These are phyloP conservation scores for Juglanconis sp. DNA, from an alignment of 2,329 filamentous ascomycete species.

Conservation along the genomic window DNA sequence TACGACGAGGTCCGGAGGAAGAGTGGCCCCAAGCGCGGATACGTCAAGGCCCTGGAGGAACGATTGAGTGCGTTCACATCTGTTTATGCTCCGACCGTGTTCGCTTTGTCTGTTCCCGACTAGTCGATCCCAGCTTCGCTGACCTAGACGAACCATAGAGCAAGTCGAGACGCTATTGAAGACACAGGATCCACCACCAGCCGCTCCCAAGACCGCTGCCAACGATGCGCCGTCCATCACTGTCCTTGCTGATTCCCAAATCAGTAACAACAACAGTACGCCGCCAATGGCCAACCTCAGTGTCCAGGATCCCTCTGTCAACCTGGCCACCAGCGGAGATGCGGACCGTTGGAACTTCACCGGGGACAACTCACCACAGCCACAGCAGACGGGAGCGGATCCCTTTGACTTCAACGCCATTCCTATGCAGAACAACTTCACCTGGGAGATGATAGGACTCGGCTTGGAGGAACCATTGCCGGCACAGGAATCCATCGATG, in stretches of 20 bases:
- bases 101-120: neutral
- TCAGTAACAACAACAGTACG: constrained; percentile 31
- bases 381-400: constrained; percentile 44
- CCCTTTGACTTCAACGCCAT: constrained; percentile 58
- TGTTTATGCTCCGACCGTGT: constrained; percentile 3
- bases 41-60: constrained; percentile 91
- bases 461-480: constrained; percentile 59
- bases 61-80: constrained; percentile 67
- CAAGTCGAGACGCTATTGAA: constrained; percentile 92
- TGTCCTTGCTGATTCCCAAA: constrained; percentile 21
- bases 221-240: constrained; percentile 26
- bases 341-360: constrained; percentile 55
- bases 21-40: constrained; percentile 90
- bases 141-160: constrained; percentile 47
- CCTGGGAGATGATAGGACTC: constrained; percentile 73
- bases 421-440: constrained; percentile 56
- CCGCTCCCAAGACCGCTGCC: constrained; percentile 7
- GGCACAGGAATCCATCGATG: constrained; percentile 66
- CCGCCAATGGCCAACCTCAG: constrained; percentile 32
- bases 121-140: neutral
- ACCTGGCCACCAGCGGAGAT: constrained; percentile 44
- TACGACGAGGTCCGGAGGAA: constrained; percentile 93
- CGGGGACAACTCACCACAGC: constrained; percentile 46
- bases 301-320: constrained; percentile 44
- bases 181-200: constrained; percentile 61